Evolutionary conservation across 345 rosid species (phyloP).

Genomic region (Adansonia digitata): DNA sequence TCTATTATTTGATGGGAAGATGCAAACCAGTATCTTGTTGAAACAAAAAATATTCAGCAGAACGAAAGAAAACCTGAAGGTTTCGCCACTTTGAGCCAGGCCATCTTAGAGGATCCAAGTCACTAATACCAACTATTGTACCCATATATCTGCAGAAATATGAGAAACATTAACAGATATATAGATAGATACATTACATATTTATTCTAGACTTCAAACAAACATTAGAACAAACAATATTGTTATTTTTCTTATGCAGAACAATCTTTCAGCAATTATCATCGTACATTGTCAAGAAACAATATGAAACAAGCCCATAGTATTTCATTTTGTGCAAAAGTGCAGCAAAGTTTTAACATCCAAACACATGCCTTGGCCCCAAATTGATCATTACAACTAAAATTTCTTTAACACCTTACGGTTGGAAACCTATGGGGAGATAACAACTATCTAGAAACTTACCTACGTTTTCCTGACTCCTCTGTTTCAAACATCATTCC

Average conservation of each 20-base stretch:
- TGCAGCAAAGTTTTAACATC: background rate
- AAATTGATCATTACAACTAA: background rate
- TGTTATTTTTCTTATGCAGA: background rate
- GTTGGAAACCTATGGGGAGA: background rate
- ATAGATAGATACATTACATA: background rate
- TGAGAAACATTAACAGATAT: background rate
- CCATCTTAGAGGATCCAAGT: slow-evolving; percentile 91
- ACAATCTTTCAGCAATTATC: background rate
- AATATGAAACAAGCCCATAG: background rate
- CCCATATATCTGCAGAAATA: slow-evolving; percentile 82
- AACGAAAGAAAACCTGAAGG: slow-evolving; percentile 53
- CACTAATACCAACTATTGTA: slow-evolving; percentile 75
- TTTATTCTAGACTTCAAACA: too few relatives aligned
- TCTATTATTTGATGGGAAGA: background rate
- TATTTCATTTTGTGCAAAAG: background rate
- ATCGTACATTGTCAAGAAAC: background rate
- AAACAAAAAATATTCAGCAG: background rate
- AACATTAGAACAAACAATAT: background rate
- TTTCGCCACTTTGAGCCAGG: slow-evolving; percentile 99
- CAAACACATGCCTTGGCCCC: background rate
- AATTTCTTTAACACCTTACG: background rate
- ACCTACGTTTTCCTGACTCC: slow-evolving; percentile 96
- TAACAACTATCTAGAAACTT: slow-evolving; percentile 4
- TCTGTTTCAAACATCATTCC: slow-evolving; percentile 99
- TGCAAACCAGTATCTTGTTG: background rate